These are phyloP conservation scores for Agaricus blazei DNA, from an alignment of 768 basidiomycete species.

Conservation along the genomic window DNA sequence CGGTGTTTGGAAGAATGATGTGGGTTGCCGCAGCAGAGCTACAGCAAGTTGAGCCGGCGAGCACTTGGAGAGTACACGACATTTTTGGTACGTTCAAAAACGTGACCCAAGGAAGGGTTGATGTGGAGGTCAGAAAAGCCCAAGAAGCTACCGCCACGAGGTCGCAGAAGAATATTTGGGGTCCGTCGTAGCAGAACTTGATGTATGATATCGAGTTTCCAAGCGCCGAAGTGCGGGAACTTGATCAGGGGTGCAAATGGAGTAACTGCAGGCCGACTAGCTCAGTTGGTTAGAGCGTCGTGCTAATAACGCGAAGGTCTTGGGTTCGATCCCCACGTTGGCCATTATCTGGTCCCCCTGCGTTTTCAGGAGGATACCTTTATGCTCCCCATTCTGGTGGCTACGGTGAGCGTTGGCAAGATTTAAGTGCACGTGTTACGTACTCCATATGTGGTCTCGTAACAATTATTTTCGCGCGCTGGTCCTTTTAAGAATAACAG, in stretches of 20 bases:
- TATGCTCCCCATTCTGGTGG: no score
- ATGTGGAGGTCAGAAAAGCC: background rate
- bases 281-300: slow-evolving; percentile 94
- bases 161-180: background rate
- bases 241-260: background rate
- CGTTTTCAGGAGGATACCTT: no score
- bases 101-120: background rate
- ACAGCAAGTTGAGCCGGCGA: background rate
- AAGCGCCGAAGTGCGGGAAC: no score
- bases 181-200: background rate
- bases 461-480: no score
- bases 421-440: no score
- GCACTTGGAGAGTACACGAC: background rate
- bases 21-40: background rate
- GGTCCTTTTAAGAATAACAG: no score
- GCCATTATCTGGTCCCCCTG: slow-evolving; percentile 30
- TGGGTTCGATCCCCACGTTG: slow-evolving; percentile 80
- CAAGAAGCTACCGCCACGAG: background rate
- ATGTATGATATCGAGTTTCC: no score
- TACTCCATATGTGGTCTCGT: no score
- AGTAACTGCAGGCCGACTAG: slow-evolving; percentile 61
- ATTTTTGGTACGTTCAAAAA: background rate
- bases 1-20: background rate
- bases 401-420: no score
- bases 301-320: slow-evolving; percentile 82